Percentiles rank a stretch among this genome's conserved stretches.
Conservation (phyloP, 441 rosid species). For the Flueggea neowawraea region DNA sequence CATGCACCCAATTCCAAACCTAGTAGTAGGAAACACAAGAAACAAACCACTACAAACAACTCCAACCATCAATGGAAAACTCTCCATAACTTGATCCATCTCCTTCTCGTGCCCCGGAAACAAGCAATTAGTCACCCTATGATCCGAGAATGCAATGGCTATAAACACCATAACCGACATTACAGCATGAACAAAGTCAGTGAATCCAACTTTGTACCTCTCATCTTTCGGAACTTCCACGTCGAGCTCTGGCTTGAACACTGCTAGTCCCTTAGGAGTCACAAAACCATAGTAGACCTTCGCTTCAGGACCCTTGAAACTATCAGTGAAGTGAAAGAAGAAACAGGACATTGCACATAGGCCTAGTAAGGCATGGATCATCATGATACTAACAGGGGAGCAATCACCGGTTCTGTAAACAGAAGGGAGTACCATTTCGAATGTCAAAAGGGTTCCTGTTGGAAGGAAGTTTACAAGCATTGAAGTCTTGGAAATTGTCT, state of each 20-base stretch:
- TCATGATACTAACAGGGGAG: constrained; percentile 49
- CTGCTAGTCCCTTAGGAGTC: constrained; percentile 75
- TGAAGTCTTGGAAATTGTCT: constrained; percentile 79
- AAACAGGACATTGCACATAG: constrained; percentile 85
- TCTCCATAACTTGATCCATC: constrained; percentile 88
- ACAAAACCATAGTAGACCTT: constrained; percentile 81
- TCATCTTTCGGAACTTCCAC: constrained; percentile 64
- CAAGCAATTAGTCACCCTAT: constrained; percentile 61
- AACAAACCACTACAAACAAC: constrained; percentile 71
- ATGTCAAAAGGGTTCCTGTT: constrained; percentile 83
- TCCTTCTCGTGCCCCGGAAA: constrained; percentile 75
- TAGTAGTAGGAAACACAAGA: constrained; percentile 71
- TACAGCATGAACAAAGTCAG: constrained; percentile 74
- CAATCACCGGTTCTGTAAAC: constrained; percentile 62
- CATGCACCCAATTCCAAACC: constrained; percentile 84
- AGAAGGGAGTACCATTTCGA: constrained; percentile 90
- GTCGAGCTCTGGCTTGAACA: constrained; percentile 73
- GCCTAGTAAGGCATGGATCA: constrained; percentile 60
- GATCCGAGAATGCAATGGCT: constrained; percentile 81
- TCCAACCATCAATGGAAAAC: constrained; percentile 88
- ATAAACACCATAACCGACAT: constrained; percentile 84
- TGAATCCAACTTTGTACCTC: constrained; percentile 55
- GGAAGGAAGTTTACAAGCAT: constrained; percentile 84
- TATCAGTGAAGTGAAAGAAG: constrained; percentile 92
- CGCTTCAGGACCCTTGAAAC: constrained; percentile 72